Conservation (phyloP, 805 yeast genomes). For the Kazachstania taianensis region DNA sequence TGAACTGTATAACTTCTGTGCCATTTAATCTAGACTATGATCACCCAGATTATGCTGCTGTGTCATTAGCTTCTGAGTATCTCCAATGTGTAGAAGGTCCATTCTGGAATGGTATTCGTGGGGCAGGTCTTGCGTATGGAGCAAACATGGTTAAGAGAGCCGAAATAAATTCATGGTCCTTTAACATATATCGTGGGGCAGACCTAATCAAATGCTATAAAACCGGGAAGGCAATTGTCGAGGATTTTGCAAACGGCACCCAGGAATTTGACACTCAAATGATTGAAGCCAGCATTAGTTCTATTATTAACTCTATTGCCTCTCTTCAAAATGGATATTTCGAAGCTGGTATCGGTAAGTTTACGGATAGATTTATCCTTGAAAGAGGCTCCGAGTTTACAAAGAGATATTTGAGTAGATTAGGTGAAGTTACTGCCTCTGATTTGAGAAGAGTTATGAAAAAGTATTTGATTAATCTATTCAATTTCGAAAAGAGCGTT, state of each 20-base stretch:
- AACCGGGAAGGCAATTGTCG: slow-evolving; percentile 56
- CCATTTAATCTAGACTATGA: slow-evolving; percentile 37
- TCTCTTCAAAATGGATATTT: slow-evolving; percentile 52
- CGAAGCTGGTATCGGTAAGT: slow-evolving; percentile 57
- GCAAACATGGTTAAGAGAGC: slow-evolving; percentile 49
- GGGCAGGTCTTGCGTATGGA: slow-evolving; percentile 90
- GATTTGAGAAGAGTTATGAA: slow-evolving; percentile 33
- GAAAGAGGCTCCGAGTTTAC: slow-evolving; percentile 63
- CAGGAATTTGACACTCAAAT: slow-evolving; percentile 45
- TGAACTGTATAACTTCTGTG: slow-evolving; percentile 48
- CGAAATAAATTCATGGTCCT: slow-evolving; percentile 60
- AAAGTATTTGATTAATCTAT: slow-evolving; percentile 55
- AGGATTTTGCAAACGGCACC: slow-evolving; percentile 46
- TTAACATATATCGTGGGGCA: slow-evolving; percentile 70
- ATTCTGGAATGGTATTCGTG: slow-evolving; percentile 91
- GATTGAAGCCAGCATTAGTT: slow-evolving; percentile 65
- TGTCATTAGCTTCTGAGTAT: slow-evolving; percentile 64
- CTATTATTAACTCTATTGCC: slow-evolving; percentile 65
- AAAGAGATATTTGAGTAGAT: slow-evolving; percentile 39
- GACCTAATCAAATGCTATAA: slow-evolving; percentile 57
- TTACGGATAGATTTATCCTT: slow-evolving; percentile 53
- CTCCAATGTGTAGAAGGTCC: slow-evolving; percentile 91
- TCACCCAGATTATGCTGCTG: slow-evolving; percentile 54
- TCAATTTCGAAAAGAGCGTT: slow-evolving; percentile 44
- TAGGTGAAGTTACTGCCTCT: slow-evolving; percentile 43